These are phyloP conservation scores for Ogataea nitratoaversa DNA, from an alignment of 805 yeast species.

Conservation along the genomic window DNA sequence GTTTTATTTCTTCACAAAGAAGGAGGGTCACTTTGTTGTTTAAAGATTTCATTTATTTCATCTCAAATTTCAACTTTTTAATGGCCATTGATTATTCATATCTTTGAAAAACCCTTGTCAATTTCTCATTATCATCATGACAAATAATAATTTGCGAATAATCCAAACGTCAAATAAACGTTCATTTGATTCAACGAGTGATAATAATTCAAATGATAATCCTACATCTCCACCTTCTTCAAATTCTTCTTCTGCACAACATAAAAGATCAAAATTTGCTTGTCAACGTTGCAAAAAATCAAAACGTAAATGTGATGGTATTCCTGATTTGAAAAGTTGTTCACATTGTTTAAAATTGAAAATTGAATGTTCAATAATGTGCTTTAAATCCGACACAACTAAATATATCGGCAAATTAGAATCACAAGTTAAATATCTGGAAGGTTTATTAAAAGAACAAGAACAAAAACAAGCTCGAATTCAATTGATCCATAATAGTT, in stretches of 20 bases:
- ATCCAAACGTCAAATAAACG: too few relatives aligned
- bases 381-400: slow-evolving; percentile 7
- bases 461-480: not conserved
- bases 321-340: slow-evolving; percentile 18
- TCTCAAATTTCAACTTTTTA: too few relatives aligned
- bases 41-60: too few relatives aligned
- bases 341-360: slow-evolving; percentile 11
- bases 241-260: not conserved
- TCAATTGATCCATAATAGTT: too few relatives aligned
- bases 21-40: too few relatives aligned
- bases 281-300: slow-evolving; percentile 20
- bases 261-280: slow-evolving; percentile 12
- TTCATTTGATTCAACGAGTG: too few relatives aligned
- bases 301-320: slow-evolving; percentile 22
- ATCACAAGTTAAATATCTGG: slow-evolving; percentile 14
- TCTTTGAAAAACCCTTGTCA: too few relatives aligned
- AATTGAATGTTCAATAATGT: slow-evolving; percentile 14
- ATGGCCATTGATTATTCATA: too few relatives aligned
- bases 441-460: slow-evolving; percentile 4
- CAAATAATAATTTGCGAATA: too few relatives aligned
- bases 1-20: too few relatives aligned
- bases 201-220: too few relatives aligned
- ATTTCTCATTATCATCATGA: too few relatives aligned
- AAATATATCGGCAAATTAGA: slow-evolving; percentile 15
- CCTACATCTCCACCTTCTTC: not conserved